A percentile compares a stretch with the other conserved stretches of the same genome.
Evolutionary conservation across 805 yeast species (phyloP).

Genomic region (Saturnispora sanitii): DNA sequence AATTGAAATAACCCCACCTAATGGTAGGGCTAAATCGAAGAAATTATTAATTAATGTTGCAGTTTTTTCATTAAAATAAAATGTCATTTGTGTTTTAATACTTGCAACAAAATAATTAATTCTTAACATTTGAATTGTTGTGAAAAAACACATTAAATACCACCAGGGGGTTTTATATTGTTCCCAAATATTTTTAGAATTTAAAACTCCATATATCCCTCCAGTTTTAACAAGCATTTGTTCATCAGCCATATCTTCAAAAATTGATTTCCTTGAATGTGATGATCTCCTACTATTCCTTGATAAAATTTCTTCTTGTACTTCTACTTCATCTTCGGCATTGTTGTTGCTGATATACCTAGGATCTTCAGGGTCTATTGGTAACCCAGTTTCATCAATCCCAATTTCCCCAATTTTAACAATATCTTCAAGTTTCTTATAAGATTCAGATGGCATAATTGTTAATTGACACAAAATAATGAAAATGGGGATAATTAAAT

Average conservation of each 20-base stretch:
- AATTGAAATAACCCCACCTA: conserved; percentile 80
- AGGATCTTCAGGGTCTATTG: conserved; percentile 38
- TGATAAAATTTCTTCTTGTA: conserved; percentile 15
- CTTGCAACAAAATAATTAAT: conserved; percentile 92
- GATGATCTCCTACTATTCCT: conserved; percentile 38
- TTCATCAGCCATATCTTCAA: conserved; percentile 57
- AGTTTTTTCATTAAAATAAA: conserved; percentile 41
- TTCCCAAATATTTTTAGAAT: conserved; percentile 36
- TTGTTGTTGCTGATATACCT: no score
- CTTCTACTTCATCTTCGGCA: conserved; percentile 14
- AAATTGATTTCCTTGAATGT: conserved; percentile 40
- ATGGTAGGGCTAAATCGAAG: conserved; percentile 78
- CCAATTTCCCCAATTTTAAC: conserved; percentile 67
- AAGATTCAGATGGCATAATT: conserved; percentile 72
- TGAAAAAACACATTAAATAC: conserved; percentile 61
- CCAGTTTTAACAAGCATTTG: conserved; percentile 44
- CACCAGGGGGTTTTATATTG: conserved; percentile 64
- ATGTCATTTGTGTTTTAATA: conserved; percentile 70
- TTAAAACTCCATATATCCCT: conserved; percentile 72
- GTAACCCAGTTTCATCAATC: conserved; percentile 58
- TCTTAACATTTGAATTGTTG: conserved; percentile 83
- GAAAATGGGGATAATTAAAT: conserved; percentile 68
- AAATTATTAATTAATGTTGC: conserved; percentile 59
- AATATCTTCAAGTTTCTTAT: conserved; percentile 59
- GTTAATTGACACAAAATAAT: conserved; percentile 63